Evolutionary conservation across 2,329 filamentous ascomycete genomes (phyloP), one percentile per base, ranked within the genome.

Genomic region (Diplodia intermedia): DNA sequence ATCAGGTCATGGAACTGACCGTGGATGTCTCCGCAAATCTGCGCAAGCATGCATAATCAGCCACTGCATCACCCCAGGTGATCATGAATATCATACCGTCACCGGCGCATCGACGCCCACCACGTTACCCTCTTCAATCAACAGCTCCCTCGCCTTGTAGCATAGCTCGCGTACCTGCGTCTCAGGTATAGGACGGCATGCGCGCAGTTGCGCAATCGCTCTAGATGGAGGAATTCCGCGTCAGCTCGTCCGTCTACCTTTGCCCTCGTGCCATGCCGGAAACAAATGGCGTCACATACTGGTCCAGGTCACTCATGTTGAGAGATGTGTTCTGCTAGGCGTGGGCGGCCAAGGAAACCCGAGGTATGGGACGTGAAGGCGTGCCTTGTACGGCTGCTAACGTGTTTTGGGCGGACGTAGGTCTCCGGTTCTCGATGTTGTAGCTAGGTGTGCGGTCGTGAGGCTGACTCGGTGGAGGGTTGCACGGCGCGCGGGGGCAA

Each of bases 71-170:
- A 6, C 1, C 5, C 56, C 36, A n/a, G 12, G 20, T 29, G 15
- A 55, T 36, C 40, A 47, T 66, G 52, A 49, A 50, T 12, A 3
- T 31, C 86, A 67, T 88, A 93, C 91, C 79, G 94, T 98, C 69
- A 98, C 94, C 26, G 94, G 94, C 70, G 94, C 94, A 77, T 94
- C 91, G 70, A 99, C 94, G 20, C 91, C 93, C 71, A 98, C 94
- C 62, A 98, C 94, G 78, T 99, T 98, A 72, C 93, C 94, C 82
- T 99, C 95, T 80, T 98, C 95, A 70, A 99, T 97, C 72, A 99
- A 83, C 66, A 99, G 87, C 83, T 99, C 95, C 71, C 95, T 89
- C 65, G 95, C 95, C 79, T 97, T 97, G 85, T 97, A 94, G 82
- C 95, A 98, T 74, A 99, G 86, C 82, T 99, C 94, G 77, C 94